phyloP scores from a whole-genome alignment of 208 protist species.

The Wallacemonas sp. region DNA sequence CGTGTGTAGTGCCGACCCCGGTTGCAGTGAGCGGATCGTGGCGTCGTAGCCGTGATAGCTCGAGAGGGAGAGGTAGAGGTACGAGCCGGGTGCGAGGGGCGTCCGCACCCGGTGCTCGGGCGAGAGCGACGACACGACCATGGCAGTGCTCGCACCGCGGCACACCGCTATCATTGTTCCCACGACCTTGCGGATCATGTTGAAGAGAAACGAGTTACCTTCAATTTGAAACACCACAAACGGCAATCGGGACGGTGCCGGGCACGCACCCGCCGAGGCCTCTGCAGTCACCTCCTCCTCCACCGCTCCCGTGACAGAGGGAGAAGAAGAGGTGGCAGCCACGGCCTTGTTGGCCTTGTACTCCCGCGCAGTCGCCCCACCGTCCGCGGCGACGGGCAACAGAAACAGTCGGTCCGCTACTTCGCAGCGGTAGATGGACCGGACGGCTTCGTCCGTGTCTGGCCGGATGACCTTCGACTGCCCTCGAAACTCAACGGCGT shows the following conservation, averaged over 20 bases:
- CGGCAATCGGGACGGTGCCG: slow-evolving; percentile 24
- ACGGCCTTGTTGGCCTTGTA: slow-evolving; percentile 12
- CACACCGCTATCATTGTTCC: slow-evolving; percentile 63
- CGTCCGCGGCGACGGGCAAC: slow-evolving; percentile 16
- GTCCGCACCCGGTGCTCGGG: slow-evolving; percentile 47
- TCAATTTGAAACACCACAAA: slow-evolving; percentile 86
- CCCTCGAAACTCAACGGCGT: slow-evolving; percentile 34
- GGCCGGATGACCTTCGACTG: slow-evolving; percentile 51
- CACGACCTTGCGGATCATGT: slow-evolving; percentile 90
- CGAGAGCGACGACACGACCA: slow-evolving; percentile 54
- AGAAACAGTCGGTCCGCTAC: slow-evolving; percentile 59
- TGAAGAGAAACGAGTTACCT: slow-evolving; percentile 82
- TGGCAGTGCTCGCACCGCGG: slow-evolving; percentile 42
- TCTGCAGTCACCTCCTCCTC: neutral
- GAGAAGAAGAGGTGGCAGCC: no score
- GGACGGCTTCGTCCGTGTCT: slow-evolving; percentile 57
- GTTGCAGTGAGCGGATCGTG: slow-evolving; percentile 8
- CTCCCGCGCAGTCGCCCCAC: slow-evolving; percentile 11
- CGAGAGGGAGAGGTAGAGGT: slow-evolving; percentile 68
- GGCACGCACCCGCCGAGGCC: no score
- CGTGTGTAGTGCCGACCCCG: slow-evolving; percentile 12
- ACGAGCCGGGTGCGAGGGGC: slow-evolving; percentile 68
- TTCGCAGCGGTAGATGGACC: slow-evolving; percentile 70
- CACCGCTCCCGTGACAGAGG: no score
- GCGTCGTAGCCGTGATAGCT: slow-evolving; percentile 72